Base-by-base conservation (phyloP, 2,329 filamentous ascomycete species). In the Alternaria consortialis region DNA sequence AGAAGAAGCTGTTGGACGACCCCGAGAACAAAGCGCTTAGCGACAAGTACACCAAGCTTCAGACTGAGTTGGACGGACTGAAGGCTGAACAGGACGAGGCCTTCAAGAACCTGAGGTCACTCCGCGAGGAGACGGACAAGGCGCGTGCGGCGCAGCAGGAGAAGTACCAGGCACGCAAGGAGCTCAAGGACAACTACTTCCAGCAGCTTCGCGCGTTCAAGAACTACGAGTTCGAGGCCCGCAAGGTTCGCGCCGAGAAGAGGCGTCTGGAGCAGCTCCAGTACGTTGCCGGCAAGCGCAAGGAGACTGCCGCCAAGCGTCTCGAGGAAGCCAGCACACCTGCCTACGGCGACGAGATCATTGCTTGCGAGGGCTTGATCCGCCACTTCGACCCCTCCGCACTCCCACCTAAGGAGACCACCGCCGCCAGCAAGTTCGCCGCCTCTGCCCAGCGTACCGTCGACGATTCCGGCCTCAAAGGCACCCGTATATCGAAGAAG, bases 281-380 rank as follows among this genome's bases (percentile, higher is more conserved):
- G 58, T 87, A 87, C 76, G 83, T 88, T 70, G 88, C 90, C 74
- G 89, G 91, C 78, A 88, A 88, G 82, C 89, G 90, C 81, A 91
- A 90, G 84, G 89, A 91, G 77, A 86, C 88, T 53, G 92, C 92
- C 56, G 86, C 91, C 80, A 87, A 89, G 78, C 86, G 92, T 80
- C 88, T 96, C 40, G 89, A 90, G 73, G 91, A 94, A 75, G 92
- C 92, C 70, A 91, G 89, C 76, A 90, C 92, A 72, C 93, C 91
- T 15, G 95, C 95, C 53, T 99, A 93, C 84, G 86, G 92, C 47
- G 93, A 97, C 72, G 93, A 99, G 83, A 97, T 99, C 75, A 87
- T 93, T 73, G 91, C 91, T 54, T 92, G 93, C 64, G 92, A 95
- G 82, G 91, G 89, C 77, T 85, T 99, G 46, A 91, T 98, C 71